A percentile compares a stretch with the other conserved stretches of the same genome.
phyloP scores from a whole-genome alignment of 805 yeast genomes.

The Lipomyces spencermartinsiae region DNA sequence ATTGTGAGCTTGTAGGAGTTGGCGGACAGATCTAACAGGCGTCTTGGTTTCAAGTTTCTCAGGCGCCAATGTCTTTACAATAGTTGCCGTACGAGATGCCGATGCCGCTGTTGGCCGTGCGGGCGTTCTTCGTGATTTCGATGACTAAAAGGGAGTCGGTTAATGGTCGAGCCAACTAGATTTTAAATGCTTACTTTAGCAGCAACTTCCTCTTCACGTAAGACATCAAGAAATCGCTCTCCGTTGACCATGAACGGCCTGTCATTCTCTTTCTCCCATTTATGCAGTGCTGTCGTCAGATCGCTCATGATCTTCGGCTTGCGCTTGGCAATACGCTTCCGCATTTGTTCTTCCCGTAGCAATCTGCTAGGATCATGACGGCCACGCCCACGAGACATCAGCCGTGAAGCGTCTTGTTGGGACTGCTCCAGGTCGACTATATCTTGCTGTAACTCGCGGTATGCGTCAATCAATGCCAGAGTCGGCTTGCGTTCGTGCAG shows the following conservation, averaged over 20 bases:
- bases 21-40: constrained; percentile 16
- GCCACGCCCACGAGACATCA: constrained; percentile 58
- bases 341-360: constrained; percentile 75
- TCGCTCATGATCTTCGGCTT: constrained; percentile 68
- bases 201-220: constrained; percentile 43
- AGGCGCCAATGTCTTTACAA: not conserved
- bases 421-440: constrained; percentile 69
- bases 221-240: constrained; percentile 53
- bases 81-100: constrained; percentile 7
- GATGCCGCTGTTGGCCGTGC: constrained; percentile 18
- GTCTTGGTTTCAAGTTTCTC: constrained; percentile 14
- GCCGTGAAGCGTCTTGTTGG: constrained; percentile 78
- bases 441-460: constrained; percentile 63
- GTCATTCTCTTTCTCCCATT: constrained; percentile 53
- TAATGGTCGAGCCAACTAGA: not conserved
- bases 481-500: constrained; percentile 60
- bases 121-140: constrained; percentile 25
- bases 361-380: constrained; percentile 66
- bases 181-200: constrained; percentile 8
- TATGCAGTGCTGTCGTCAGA: constrained; percentile 55
- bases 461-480: constrained; percentile 60
- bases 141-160: not conserved
- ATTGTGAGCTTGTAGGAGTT: constrained; percentile 20
- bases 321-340: constrained; percentile 70
- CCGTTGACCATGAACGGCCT: constrained; percentile 53